These are phyloP conservation scores for Narthecium ossifragum DNA, from an alignment of 106 monocot genomes.

Conservation along the genomic window DNA sequence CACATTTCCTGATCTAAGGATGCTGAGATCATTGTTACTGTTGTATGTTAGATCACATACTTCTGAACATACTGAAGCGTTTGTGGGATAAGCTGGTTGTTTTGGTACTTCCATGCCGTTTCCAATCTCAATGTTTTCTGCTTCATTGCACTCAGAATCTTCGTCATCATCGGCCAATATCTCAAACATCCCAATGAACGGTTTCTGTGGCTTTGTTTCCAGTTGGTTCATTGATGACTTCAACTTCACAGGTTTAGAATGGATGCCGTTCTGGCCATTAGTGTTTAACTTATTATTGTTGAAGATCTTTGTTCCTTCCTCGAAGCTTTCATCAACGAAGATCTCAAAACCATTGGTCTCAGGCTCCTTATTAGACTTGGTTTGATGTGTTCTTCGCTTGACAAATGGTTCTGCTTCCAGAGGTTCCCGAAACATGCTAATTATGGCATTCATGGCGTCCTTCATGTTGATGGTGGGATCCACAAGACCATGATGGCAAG, in stretches of 20 bases:
- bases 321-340: slow-evolving; percentile 37
- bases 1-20: slow-evolving; percentile 4
- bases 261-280: not conserved
- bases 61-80: not conserved
- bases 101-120: not conserved
- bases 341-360: slow-evolving; percentile 28
- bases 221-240: slow-evolving; percentile 6
- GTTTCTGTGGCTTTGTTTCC: slow-evolving; percentile 22
- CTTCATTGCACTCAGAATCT: slow-evolving; percentile 14
- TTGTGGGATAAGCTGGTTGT: not conserved
- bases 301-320: slow-evolving; percentile 6
- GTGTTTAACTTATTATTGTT: not conserved
- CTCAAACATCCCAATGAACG: slow-evolving; percentile 39
- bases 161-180: slow-evolving; percentile 44
- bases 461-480: slow-evolving; percentile 75
- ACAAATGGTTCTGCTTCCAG: slow-evolving; percentile 40
- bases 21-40: not conserved
- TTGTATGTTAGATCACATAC: not conserved
- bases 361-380: slow-evolving; percentile 18
- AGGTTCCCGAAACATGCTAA: slow-evolving; percentile 59
- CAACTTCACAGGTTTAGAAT: not conserved
- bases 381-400: slow-evolving; percentile 28
- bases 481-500: slow-evolving; percentile 64
- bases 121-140: slow-evolving; percentile 6
- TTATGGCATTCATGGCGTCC: slow-evolving; percentile 62